Percentiles rank a stretch among this genome's conserved stretches.
Evolutionary conservation across 2,329 filamentous ascomycete genomes (phyloP).

Genomic region (Stemphylium beticola): DNA sequence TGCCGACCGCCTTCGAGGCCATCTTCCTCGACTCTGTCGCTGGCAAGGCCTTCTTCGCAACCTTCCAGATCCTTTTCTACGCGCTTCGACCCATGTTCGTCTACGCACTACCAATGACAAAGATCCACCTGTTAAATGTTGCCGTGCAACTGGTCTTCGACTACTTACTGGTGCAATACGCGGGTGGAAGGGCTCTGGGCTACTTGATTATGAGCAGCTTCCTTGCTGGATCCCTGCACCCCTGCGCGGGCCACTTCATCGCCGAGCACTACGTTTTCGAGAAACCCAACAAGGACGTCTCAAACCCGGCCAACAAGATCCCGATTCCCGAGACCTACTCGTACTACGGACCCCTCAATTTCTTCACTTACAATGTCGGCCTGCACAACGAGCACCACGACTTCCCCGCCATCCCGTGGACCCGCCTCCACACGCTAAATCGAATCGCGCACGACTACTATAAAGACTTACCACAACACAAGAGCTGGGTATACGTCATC

Average conservation of each 20-base stretch:
- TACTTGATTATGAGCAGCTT: slow-evolving; percentile 92
- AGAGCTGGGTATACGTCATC: slow-evolving; percentile 90
- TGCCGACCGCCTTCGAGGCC: slow-evolving; percentile 90
- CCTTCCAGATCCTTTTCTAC: slow-evolving; percentile 99
- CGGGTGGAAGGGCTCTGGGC: slow-evolving; percentile 69
- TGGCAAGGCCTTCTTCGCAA: slow-evolving; percentile 98
- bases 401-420: slow-evolving; percentile 97
- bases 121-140: slow-evolving; percentile 84
- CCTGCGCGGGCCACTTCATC: slow-evolving; percentile 96
- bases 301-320: slow-evolving; percentile 57
- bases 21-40: slow-evolving; percentile 92
- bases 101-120: slow-evolving; percentile 86
- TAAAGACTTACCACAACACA: slow-evolving; percentile 80
- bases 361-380: slow-evolving; percentile 95
- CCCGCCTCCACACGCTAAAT: slow-evolving; percentile 76
- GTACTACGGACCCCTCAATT: slow-evolving; percentile 93
- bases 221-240: slow-evolving; percentile 90
- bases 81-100: slow-evolving; percentile 94
- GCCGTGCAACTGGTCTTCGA: slow-evolving; percentile 79
- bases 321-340: slow-evolving; percentile 90
- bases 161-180: slow-evolving; percentile 65
- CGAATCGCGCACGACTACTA: slow-evolving; percentile 91
- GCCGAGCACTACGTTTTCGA: slow-evolving; percentile 77
- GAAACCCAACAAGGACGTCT: slow-evolving; percentile 59
- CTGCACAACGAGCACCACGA: slow-evolving; percentile 99